Percentiles rank a stretch among this genome's conserved stretches.
Evolutionary conservation across 352 stramenopile species (phyloP).

Genomic region (Pythium folliculosum): DNA sequence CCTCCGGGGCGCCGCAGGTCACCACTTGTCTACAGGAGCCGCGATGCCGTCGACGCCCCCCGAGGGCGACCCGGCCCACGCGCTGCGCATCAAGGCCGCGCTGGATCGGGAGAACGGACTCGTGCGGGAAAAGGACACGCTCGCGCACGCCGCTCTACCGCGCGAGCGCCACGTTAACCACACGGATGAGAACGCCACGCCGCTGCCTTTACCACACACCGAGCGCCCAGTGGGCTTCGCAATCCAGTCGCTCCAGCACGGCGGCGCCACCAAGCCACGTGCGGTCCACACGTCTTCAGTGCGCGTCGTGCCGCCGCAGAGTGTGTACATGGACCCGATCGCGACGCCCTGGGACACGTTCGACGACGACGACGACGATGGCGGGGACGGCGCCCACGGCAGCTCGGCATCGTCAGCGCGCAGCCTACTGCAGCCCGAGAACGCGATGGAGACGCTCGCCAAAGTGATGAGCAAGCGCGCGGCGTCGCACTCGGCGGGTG

Average conservation of each 20-base stretch:
- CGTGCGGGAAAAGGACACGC: neutral
- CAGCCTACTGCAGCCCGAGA: constrained; percentile 18
- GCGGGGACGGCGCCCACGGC: neutral
- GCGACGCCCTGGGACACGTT: constrained; percentile 23
- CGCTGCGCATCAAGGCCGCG: constrained; percentile 11
- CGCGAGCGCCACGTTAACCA: constrained; percentile 7
- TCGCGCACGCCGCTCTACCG: neutral
- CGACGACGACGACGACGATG: constrained; percentile 13
- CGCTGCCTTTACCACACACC: neutral
- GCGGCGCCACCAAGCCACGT: neutral
- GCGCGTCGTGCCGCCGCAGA: neutral
- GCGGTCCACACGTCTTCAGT: neutral
- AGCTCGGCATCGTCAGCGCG: neutral
- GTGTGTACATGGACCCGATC: neutral
- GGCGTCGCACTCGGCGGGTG: constrained; percentile 11
- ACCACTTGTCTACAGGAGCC: neutral
- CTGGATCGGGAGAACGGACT: neutral
- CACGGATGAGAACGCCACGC: neutral
- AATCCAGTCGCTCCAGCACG: constrained; percentile 6
- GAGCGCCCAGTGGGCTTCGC: constrained; percentile 5
- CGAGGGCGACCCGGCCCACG: constrained; percentile 1
- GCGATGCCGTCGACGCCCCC: neutral
- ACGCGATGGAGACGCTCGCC: constrained; percentile 17
- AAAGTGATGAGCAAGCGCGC: constrained; percentile 20
- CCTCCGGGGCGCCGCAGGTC: neutral